A percentile compares a stretch with the other conserved stretches of the same genome.
Conservation (phyloP, 495 filamentous ascomycete genomes). For the Lophium mytilinum region DNA sequence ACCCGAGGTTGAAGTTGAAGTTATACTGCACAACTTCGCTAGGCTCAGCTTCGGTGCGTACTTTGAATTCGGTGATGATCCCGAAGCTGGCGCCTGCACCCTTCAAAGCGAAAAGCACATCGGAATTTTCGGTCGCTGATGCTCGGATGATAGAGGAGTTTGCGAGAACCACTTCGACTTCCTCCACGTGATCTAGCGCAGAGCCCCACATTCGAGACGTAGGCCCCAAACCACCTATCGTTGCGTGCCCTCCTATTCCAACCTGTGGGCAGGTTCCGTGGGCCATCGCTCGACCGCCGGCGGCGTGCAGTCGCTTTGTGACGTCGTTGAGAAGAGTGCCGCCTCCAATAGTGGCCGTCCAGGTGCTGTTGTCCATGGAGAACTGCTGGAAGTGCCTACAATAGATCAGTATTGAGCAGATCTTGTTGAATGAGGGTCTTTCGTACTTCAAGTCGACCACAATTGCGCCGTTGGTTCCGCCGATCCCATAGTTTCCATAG, state of each 20-base stretch:
- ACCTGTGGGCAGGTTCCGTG: constrained; percentile 29
- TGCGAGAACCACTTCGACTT: constrained; percentile 34
- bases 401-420: constrained; percentile 39
- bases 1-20: constrained; percentile 36
- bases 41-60: constrained; percentile 38
- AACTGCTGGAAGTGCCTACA: constrained; percentile 42
- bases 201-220: constrained; percentile 51
- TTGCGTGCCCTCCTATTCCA: constrained; percentile 28
- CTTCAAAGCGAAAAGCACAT: constrained; percentile 36
- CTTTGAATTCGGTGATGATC: constrained; percentile 42
- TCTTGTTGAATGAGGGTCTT: constrained; percentile 33
- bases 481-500: constrained; percentile 27
- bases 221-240: constrained; percentile 47
- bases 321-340: constrained; percentile 26
- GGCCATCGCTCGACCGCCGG: constrained; percentile 26
- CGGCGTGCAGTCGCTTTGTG: constrained; percentile 22
- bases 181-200: constrained; percentile 44
- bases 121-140: constrained; percentile 10
- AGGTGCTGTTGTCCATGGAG: constrained; percentile 25
- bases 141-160: constrained; percentile 28
- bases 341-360: constrained; percentile 24
- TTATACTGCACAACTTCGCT: constrained; percentile 32
- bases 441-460: too few relatives aligned
- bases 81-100: constrained; percentile 42
- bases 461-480: not conserved